Evolutionary conservation across 2,329 filamentous ascomycete species (phyloP), one percentile per base, ranked within the genome.

Genomic region (Mycosphaerella sp.): DNA sequence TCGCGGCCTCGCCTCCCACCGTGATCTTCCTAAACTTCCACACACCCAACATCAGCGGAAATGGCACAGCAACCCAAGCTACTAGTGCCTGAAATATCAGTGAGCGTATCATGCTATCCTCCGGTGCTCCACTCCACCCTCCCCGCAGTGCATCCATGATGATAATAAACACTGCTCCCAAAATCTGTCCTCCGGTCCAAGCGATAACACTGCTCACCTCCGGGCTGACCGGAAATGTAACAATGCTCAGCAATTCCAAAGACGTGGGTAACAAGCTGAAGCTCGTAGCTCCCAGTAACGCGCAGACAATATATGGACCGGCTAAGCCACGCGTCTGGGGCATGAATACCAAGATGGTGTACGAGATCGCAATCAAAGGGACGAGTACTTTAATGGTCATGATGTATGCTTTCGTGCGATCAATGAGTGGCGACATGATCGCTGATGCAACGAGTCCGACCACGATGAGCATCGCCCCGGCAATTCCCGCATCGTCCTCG

Each of bases 401-500:
- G 0, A 95, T 74, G 66, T 91, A 95, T 26, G 80, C 76, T 70
- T 96, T 95, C 53, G 84, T 91, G 49, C 85, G 82, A 73, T 97
- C 93, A 59, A 95, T 81, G 61, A 96, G 77, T 0, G 92, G 92
- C 0, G 85, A 88, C 0, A 83, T 78, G 57, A 95, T 76, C 11
- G 89, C 93, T 0, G 89, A 80, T 4, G 80, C 72, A 43, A 95
- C 77, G 1, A 98, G 82, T 7, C 93, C 93, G 50, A 93, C 87
- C 45, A 95, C 78, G 67, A 97, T 97, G 34, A 97, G 80, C 7
- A 97, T 72, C 0, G 87, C 93, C 59, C 93, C 93, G 9, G 85
- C 89, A 64, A 97, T 91, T 34, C 93, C 93, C 21, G 92, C 88
- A 53, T 95, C 80, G 60, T 86, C 85, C 69, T 95, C 86, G 55